Percentiles rank a stretch among this genome's conserved stretches.
Conservation (phyloP, 2,329 filamentous ascomycete species). For the Aspergillus hiratsukae region DNA sequence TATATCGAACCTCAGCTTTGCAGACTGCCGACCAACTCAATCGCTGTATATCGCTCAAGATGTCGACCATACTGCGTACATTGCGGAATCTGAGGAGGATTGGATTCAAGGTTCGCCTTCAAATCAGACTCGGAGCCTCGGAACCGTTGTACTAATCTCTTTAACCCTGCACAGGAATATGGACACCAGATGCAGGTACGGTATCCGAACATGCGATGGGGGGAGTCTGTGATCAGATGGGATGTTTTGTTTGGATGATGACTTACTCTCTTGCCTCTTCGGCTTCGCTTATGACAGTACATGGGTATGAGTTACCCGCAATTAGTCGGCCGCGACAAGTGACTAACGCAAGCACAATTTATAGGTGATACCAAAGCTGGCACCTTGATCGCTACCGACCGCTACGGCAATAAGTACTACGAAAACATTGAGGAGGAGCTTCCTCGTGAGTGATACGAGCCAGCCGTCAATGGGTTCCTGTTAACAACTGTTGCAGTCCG, state of each 20-base stretch:
- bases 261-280: slow-evolving; percentile 17
- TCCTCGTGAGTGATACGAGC: slow-evolving; percentile 58
- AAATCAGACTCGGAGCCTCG: slow-evolving; percentile 9
- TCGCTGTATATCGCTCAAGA: slow-evolving; percentile 45
- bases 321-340: slow-evolving; percentile 1
- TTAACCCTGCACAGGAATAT: slow-evolving; percentile 62
- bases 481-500: slow-evolving; percentile 57
- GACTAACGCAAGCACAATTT: slow-evolving; percentile 22
- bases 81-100: slow-evolving; percentile 81
- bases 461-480: slow-evolving; percentile 6
- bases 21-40: slow-evolving; percentile 5
- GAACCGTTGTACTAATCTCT: slow-evolving; percentile 33
- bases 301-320: slow-evolving; percentile 33
- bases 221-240: background rate
- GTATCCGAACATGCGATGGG: slow-evolving; percentile 9
- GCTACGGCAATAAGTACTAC: slow-evolving; percentile 95
- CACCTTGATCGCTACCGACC: slow-evolving; percentile 75
- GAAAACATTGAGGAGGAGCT: slow-evolving; percentile 90
- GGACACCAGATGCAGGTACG: slow-evolving; percentile 85
- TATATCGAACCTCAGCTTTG: slow-evolving; percentile 9
- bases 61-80: slow-evolving; percentile 90
- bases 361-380: slow-evolving; percentile 95
- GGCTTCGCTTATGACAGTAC: slow-evolving; percentile 27
- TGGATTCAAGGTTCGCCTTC: slow-evolving; percentile 68
- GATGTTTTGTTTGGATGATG: background rate